These are phyloP conservation scores for Arachnomyces sp. DNA, from an alignment of 2,329 filamentous ascomycete species.

Conservation along the genomic window DNA sequence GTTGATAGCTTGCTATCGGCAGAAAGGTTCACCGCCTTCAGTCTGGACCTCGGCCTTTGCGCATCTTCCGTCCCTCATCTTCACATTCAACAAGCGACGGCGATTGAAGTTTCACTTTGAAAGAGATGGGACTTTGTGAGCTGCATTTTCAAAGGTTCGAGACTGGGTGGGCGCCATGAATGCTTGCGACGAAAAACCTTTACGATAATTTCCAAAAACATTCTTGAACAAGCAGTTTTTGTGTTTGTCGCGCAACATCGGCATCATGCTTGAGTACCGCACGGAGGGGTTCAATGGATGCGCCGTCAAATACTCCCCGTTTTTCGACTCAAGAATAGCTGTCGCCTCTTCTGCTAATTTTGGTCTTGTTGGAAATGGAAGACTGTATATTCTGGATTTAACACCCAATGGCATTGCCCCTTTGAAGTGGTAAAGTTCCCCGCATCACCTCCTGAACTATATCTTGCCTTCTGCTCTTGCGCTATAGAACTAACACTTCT, in stretches of 20 bases:
- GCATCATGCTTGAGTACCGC: slow-evolving; percentile 79
- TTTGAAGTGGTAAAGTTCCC: slow-evolving; percentile 62
- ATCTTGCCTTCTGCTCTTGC: background rate
- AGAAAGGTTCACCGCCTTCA: no score
- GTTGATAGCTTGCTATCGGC: no score
- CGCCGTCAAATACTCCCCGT: slow-evolving; percentile 95
- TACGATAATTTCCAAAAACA: background rate
- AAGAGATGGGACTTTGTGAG: no score
- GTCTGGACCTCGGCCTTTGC: no score
- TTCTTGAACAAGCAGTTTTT: background rate
- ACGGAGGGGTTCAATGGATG: slow-evolving; percentile 94
- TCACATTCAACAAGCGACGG: no score
- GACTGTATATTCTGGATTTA: slow-evolving; percentile 74
- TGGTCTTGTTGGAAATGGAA: slow-evolving; percentile 91
- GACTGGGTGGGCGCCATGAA: background rate
- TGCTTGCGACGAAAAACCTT: background rate
- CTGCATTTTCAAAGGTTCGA: no score
- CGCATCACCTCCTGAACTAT: no score
- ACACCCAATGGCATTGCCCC: slow-evolving; percentile 75
- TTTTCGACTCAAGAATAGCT: slow-evolving; percentile 89
- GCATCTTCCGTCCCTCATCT: no score
- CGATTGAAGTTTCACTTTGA: no score
- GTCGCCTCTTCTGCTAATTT: slow-evolving; percentile 91
- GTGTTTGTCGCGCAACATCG: background rate
- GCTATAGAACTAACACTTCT: background rate